phyloP scores from a whole-genome alignment of 2,329 filamentous ascomycete species.

The Teratosphaeria destructans region DNA sequence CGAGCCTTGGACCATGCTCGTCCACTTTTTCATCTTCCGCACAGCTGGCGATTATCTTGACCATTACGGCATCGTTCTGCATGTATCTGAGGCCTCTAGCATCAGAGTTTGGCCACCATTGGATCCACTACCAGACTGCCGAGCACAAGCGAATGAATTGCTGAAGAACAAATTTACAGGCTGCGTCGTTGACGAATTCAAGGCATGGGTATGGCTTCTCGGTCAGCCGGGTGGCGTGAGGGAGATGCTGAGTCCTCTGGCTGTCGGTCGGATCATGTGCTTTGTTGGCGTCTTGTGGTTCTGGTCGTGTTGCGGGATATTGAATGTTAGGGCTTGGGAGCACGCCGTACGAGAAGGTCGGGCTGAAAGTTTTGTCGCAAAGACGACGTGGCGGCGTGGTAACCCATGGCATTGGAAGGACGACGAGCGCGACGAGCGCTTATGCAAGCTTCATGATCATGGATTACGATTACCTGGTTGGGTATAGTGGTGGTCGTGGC shows the following conservation, averaged over 20 bases:
- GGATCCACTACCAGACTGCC: neutral
- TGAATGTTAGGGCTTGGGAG: neutral
- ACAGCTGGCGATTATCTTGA: neutral
- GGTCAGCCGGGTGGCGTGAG: neutral
- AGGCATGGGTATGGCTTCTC: neutral
- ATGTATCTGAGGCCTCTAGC: neutral
- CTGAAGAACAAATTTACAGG: neutral
- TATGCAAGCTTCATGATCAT: neutral
- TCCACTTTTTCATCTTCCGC: neutral
- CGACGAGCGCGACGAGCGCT: neutral
- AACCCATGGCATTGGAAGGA: neutral
- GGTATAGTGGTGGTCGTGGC: no score
- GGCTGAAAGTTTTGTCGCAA: neutral
- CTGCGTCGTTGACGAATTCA: neutral
- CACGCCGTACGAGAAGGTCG: neutral
- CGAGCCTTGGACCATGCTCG: neutral
- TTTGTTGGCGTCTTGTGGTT: neutral
- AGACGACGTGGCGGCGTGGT: neutral
- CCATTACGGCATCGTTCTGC: neutral
- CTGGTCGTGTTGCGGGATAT: neutral
- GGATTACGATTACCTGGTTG: no score
- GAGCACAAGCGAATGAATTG: neutral
- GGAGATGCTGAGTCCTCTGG: neutral
- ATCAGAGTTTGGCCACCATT: neutral
- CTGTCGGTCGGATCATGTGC: neutral